Evolutionary conservation across 306 rosid genomes (phyloP).

Genomic region (Sindora glabra): DNA sequence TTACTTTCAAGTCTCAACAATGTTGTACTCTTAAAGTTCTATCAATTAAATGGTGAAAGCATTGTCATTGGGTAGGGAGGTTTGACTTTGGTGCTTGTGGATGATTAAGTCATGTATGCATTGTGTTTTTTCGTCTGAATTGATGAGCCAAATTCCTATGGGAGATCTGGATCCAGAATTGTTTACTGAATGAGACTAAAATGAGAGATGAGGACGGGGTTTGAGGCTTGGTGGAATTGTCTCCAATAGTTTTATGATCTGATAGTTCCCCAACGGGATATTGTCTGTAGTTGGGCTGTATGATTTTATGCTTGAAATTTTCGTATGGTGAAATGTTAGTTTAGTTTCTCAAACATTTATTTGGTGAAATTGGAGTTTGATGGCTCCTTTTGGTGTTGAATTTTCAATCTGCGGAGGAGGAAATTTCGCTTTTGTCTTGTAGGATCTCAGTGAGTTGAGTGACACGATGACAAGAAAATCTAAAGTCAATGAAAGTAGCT

Average conservation of each 20-base stretch:
- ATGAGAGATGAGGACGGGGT: neutral
- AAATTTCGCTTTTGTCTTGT: too few species aligned
- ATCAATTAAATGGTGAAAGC: neutral
- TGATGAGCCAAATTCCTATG: constrained; percentile 11
- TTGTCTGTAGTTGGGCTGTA: constrained; percentile 9
- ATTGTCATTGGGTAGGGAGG: neutral
- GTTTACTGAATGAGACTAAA: too few species aligned
- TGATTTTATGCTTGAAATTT: neutral
- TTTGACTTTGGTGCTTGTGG: neutral
- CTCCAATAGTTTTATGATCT: constrained; percentile 32
- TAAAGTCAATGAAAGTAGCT: neutral
- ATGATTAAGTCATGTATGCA: too few species aligned
- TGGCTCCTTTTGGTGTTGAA: too few species aligned
- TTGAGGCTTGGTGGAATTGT: neutral
- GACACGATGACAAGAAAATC: too few species aligned
- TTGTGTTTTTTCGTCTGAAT: neutral
- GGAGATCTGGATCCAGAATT: constrained; percentile 44
- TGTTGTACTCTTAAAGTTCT: neutral
- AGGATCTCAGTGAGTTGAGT: too few species aligned
- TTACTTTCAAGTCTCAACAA: constrained; percentile 15
- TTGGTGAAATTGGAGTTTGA: constrained; percentile 10
- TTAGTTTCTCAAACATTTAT: constrained; percentile 18
- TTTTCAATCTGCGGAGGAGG: too few species aligned
- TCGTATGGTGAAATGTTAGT: neutral
- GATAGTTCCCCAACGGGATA: constrained; percentile 13